These are phyloP conservation scores for Oldenlandia corymbosa DNA, from an alignment of 257 asterid genomes.

Conservation along the genomic window DNA sequence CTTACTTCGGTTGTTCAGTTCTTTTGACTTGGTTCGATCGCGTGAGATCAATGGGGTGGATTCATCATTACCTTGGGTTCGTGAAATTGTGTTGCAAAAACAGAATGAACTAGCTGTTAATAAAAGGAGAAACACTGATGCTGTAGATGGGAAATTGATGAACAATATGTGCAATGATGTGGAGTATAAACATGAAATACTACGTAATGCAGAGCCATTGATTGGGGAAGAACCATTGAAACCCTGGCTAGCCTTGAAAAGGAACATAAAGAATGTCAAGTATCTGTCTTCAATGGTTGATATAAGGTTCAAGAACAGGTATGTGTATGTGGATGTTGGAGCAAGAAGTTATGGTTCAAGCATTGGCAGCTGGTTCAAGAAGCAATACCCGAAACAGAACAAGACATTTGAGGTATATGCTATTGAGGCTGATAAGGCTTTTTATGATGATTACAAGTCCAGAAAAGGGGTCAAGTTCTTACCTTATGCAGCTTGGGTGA, in stretches of 20 bases:
- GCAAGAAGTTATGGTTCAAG: constrained; percentile 56
- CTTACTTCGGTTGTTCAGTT: constrained; percentile 33
- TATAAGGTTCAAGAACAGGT: constrained; percentile 50
- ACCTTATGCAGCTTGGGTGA: constrained; percentile 65
- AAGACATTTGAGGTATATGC: constrained; percentile 55
- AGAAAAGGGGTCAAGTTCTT: constrained; percentile 39
- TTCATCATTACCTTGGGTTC: constrained; percentile 24
- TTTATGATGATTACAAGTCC: constrained; percentile 35
- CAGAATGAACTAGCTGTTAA: constrained; percentile 11
- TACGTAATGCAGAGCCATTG: constrained; percentile 37
- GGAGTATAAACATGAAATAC: constrained; percentile 24
- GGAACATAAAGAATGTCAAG: constrained; percentile 39
- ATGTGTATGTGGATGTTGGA: constrained; percentile 52
- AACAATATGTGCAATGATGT: constrained; percentile 27
- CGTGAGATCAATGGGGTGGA: constrained; percentile 33
- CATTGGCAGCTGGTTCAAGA: constrained; percentile 61
- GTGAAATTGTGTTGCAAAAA: constrained; percentile 39
- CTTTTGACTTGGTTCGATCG: constrained; percentile 29
- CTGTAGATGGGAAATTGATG: constrained; percentile 4
- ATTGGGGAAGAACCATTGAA: constrained; percentile 31
- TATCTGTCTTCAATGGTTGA: constrained; percentile 51
- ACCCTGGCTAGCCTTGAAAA: constrained; percentile 44
- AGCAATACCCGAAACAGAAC: constrained; percentile 51
- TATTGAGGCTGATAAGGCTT: constrained; percentile 45
- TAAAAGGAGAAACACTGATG: not conserved